Evolutionary conservation across 225 moss, liverwort and hornwort genomes (phyloP), one percentile per base, ranked within the genome.

Genomic region (Neckera pumila): DNA sequence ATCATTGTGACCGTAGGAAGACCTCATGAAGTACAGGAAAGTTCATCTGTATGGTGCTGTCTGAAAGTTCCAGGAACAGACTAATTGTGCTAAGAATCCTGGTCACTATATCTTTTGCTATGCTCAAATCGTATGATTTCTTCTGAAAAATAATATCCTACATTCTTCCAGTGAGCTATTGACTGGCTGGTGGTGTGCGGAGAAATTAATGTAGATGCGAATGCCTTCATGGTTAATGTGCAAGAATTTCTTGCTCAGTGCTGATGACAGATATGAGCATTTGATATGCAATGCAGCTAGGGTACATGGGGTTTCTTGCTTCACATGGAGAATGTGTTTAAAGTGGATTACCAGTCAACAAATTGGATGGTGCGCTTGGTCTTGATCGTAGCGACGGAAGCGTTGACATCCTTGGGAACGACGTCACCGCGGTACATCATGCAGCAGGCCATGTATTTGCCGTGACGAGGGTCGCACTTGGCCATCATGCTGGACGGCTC

Each of bases 321-420:
- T 49, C 14, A 61, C 6, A 34, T 64, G 56, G 19, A 53, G 42
- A 54, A 42, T 54, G 62, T 56, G 40, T 64, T 34, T 5, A 61
- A 61, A 75, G 30, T 36, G 21, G 19, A 76, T 47, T 84, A 95
- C 95, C 94, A 95, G 85, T 95, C 95, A 69, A 95, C 95, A 65
- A 95, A 95, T 86, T 95, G 95, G 76, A 95, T 94, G 30, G 94
- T 95, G 63, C 95, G 87, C 87, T 94, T 94, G 57, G 92, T 94
- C 79, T 94, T 94, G 84, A 92, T 92, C 9, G 93, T 92, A 27
- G 89, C 92, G 33, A 92, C 90, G 8, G 90, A 88, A 3, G 93
- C 93, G 14, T 93, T 92, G 65, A 93, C 93, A 26, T 93, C 92
- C 67, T 93, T 93, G 23, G 93, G 92, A 42, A 93, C 93, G 4